Conservation (phyloP, 2,329 filamentous ascomycete genomes). For the Fusarium citri region DNA sequence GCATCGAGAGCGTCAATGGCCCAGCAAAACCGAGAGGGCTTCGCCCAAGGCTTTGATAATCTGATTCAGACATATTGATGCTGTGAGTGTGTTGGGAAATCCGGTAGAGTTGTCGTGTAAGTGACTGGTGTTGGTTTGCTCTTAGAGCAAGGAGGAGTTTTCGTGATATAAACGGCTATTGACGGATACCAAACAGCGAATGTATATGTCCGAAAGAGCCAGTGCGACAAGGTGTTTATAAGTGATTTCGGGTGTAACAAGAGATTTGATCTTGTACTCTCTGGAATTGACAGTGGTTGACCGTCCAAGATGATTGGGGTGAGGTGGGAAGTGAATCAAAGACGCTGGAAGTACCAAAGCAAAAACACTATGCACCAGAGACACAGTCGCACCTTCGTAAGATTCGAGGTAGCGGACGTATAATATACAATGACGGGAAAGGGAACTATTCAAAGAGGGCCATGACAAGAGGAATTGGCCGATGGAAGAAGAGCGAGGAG, state of each 20-base stretch:
- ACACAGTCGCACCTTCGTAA: constrained; percentile 40
- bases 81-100: constrained; percentile 21
- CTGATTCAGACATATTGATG: constrained; percentile 40
- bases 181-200: constrained; percentile 16
- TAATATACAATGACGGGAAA: constrained; percentile 46
- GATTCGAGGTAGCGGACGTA: constrained; percentile 37
- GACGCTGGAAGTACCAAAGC: constrained; percentile 44
- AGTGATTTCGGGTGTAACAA: constrained; percentile 19
- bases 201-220: constrained; percentile 21
- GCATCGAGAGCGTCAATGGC: constrained; percentile 33
- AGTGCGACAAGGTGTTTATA: constrained; percentile 28
- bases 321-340: constrained; percentile 41
- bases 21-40: constrained; percentile 31
- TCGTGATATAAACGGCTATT: constrained; percentile 28
- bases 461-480: constrained; percentile 45
- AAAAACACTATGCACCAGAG: constrained; percentile 46
- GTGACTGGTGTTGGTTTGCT: constrained; percentile 39
- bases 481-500: constrained; percentile 40
- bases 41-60: constrained; percentile 27
- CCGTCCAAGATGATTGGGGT: constrained; percentile 32
- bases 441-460: constrained; percentile 45
- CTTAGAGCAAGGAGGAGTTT: constrained; percentile 16
- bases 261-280: constrained; percentile 32
- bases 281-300: constrained; percentile 41
- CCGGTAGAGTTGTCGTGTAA: constrained; percentile 21